Evolutionary conservation across 257 asterid genomes (phyloP).

Genomic region (Orobanche coerulescens): DNA sequence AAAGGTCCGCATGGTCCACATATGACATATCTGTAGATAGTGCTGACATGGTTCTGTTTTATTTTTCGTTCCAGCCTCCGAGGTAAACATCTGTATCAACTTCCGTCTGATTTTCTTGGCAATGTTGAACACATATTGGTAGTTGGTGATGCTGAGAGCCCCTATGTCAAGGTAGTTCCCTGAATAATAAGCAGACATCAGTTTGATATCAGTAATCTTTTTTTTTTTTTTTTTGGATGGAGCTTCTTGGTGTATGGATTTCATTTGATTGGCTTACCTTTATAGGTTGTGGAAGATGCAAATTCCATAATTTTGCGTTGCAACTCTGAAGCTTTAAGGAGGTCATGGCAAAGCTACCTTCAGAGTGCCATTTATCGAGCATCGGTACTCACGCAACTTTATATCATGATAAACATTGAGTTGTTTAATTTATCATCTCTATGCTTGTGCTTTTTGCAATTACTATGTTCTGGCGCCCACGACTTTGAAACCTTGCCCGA

Average conservation of each 20-base stretch:
- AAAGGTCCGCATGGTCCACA: background rate
- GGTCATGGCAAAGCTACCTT: slow-evolving; percentile 73
- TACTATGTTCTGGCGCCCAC: slow-evolving; percentile 3
- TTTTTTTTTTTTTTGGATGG: too few relatives aligned
- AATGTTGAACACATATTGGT: slow-evolving; percentile 63
- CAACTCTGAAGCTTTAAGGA: slow-evolving; percentile 62
- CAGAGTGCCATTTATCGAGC: slow-evolving; percentile 90
- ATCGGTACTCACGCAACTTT: slow-evolving; percentile 44
- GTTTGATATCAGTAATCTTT: slow-evolving; percentile 5
- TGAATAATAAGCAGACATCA: slow-evolving; percentile 8
- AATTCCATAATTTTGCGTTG: slow-evolving; percentile 67
- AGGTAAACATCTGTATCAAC: slow-evolving; percentile 80
- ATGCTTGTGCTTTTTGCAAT: slow-evolving; percentile 5
- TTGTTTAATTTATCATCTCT: background rate
- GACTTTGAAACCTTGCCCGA: slow-evolving; percentile 7
- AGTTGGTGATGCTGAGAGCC: slow-evolving; percentile 57
- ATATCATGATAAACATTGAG: background rate
- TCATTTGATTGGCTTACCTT: slow-evolving; percentile 9
- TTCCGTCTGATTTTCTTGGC: slow-evolving; percentile 68
- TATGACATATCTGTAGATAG: background rate
- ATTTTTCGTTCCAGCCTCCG: slow-evolving; percentile 51
- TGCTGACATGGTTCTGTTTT: slow-evolving; percentile 14
- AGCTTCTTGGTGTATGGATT: slow-evolving; percentile 20
- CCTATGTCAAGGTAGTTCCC: slow-evolving; percentile 48
- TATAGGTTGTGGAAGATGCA: slow-evolving; percentile 78